Base-by-base conservation (phyloP, 345 rosid species). In the Melaleuca quinquenervia region DNA sequence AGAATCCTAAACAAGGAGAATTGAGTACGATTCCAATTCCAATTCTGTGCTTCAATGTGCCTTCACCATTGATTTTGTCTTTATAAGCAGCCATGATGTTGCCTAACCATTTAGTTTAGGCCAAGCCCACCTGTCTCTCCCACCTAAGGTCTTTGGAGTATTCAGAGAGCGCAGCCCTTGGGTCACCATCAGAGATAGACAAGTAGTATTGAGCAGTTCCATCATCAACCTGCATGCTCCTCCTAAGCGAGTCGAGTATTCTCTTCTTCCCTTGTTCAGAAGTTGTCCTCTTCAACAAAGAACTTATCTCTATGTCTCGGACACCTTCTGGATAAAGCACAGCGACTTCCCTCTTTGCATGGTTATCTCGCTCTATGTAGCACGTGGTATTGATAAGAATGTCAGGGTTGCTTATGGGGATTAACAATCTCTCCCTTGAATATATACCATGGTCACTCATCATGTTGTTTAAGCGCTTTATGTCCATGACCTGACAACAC, bases 151-250 rank as follows among this genome's bases (percentile, higher is more conserved):
- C 99, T 45, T 93, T 87, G 1, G 98, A 95, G 91, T 91, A 93
- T 74, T 95, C 88, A 0, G 92, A 91, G 86, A 97, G 89, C 3
- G 99, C 98, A 82, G 95, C 94, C 24, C 98, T 93, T 0, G 94
- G 99, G 80, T 93, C 91, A 6, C 98, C 97, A 82, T 94, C 90
- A 27, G 98, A 93, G 11, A 97, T 89, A 83, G 97, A 92, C 88
- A 94, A 88, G 85, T 97, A 97, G 90, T 97, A 97, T 64, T 87
- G 92, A 74, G 96, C 98, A 52, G 98, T 97, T 84, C 92, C 97
- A 88, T 94, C 98, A 85, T 97, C 97, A 11, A 93, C 98, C 52
- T 90, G 97, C 99, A 95, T 96, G 91, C 98, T 95, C 93, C 98
- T 93, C 90, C 89, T 95, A 56, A 96, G 83, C 14, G 97, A 97